Conservation (phyloP, 1,139 yeast species). For the Yarrowia galli region DNA sequence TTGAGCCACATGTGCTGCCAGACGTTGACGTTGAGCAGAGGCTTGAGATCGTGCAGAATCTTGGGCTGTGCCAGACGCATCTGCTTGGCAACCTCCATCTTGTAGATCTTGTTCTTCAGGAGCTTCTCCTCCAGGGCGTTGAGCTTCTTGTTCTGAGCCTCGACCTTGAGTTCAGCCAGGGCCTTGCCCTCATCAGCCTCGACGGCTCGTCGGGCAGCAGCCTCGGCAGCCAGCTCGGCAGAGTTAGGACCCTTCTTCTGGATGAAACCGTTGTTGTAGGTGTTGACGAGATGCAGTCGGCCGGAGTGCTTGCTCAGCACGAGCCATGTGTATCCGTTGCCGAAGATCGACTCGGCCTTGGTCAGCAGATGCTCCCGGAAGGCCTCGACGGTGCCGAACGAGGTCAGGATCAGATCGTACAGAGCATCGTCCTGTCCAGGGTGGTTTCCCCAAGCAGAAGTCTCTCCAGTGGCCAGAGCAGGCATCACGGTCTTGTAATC, state of each 20-base stretch:
- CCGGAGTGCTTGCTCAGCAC: conserved; percentile 64
- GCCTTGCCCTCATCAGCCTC: conserved; percentile 39
- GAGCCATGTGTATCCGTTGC: conserved; percentile 90
- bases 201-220: conserved; percentile 14
- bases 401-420: conserved; percentile 46
- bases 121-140: conserved; percentile 36
- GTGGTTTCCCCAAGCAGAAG: conserved; percentile 27
- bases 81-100: conserved; percentile 34
- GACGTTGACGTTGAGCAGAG: conserved; percentile 75
- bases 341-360: conserved; percentile 66
- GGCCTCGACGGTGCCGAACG: conserved; percentile 57
- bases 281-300: conserved; percentile 65
- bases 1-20: conserved; percentile 88
- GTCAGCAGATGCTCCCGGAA: conserved; percentile 64
- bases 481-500: conserved; percentile 44
- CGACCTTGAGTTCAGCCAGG: conserved; percentile 31
- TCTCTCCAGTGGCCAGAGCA: conserved; percentile 38
- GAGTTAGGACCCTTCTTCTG: conserved; percentile 54
- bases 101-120: conserved; percentile 36
- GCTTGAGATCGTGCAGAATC: conserved; percentile 60
- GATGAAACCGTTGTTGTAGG: conserved; percentile 81
- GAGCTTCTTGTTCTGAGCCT: conserved; percentile 14
- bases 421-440: conserved; percentile 40
- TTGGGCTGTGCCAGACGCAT: conserved; percentile 37
- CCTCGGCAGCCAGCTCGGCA: conserved; percentile 37